phyloP scores from a whole-genome alignment of 2,329 filamentous ascomycete genomes.

The Metarhizium album region DNA sequence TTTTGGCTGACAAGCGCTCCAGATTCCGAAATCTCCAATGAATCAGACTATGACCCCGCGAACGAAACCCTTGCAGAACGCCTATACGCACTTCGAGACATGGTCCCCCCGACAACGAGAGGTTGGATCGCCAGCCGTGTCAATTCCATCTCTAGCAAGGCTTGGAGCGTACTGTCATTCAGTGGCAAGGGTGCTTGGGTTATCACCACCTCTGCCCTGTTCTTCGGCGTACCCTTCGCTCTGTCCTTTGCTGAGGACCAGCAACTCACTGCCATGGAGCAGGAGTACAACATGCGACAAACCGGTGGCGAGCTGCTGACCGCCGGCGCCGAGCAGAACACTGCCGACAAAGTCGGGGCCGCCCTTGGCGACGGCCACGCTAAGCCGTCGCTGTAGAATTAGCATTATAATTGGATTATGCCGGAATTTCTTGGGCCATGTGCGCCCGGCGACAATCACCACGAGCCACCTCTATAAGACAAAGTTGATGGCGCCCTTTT shows the following conservation, averaged over 20 bases:
- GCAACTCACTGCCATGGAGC: conserved; percentile 94
- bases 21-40: conserved; percentile 80
- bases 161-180: conserved; percentile 51
- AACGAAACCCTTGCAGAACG: conserved; percentile 56
- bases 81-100: conserved; percentile 62
- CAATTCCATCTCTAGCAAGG: conserved; percentile 38
- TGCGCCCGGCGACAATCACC: background rate
- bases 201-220: conserved; percentile 75
- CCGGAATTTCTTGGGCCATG: background rate
- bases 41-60: conserved; percentile 55
- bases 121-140: conserved; percentile 54
- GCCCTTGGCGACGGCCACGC: conserved; percentile 35
- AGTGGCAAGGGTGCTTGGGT: conserved; percentile 86
- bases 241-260: conserved; percentile 92
- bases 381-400: conserved; percentile 40
- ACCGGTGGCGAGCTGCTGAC: conserved; percentile 64
- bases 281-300: conserved; percentile 93
- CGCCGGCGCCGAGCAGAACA: conserved; percentile 32
- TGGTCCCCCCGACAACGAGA: conserved; percentile 62
- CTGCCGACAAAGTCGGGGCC: conserved; percentile 38
- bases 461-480: background rate
- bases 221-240: conserved; percentile 88
- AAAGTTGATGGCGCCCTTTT: background rate
- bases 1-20: conserved; percentile 5
- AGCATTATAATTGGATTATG: background rate